Evolutionary conservation across 139 green algal species (phyloP).

Genomic region (Tetradesmus obliquus): DNA sequence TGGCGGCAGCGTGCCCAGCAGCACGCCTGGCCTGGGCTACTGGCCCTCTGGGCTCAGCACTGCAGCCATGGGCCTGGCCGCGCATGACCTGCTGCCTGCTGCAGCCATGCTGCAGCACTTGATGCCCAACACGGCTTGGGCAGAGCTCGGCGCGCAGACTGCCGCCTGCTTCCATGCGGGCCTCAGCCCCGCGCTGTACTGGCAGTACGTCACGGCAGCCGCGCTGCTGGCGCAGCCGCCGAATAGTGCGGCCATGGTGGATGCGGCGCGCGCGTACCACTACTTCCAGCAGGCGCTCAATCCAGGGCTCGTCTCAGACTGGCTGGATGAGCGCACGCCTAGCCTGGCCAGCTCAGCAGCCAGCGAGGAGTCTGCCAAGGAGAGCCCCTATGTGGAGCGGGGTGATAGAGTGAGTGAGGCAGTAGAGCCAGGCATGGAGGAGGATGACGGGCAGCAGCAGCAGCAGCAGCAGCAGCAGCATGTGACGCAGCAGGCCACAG

Average conservation of each 20-base stretch:
- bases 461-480: background rate
- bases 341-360: slow-evolving; percentile 39
- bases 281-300: slow-evolving; percentile 39
- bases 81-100: slow-evolving; percentile 35
- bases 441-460: background rate
- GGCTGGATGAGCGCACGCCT: slow-evolving; percentile 25
- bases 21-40: background rate
- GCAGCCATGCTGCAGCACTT: slow-evolving; percentile 11
- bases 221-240: slow-evolving; percentile 36
- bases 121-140: slow-evolving; percentile 18
- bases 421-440: background rate
- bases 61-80: slow-evolving; percentile 1
- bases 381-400: slow-evolving; percentile 4
- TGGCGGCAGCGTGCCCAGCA: background rate
- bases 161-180: slow-evolving; percentile 39
- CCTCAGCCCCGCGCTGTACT: slow-evolving; percentile 24
- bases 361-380: slow-evolving; percentile 33
- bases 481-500: background rate
- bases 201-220: slow-evolving; percentile 44
- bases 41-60: slow-evolving; percentile 10
- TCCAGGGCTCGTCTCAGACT: slow-evolving; percentile 10
- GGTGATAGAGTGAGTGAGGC: slow-evolving; percentile 30
- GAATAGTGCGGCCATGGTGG: slow-evolving; percentile 24
- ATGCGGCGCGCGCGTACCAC: slow-evolving; percentile 36
- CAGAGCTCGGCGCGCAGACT: slow-evolving; percentile 30